phyloP scores from a whole-genome alignment of 1,139 yeast species.

The Candida dubliniensis region DNA sequence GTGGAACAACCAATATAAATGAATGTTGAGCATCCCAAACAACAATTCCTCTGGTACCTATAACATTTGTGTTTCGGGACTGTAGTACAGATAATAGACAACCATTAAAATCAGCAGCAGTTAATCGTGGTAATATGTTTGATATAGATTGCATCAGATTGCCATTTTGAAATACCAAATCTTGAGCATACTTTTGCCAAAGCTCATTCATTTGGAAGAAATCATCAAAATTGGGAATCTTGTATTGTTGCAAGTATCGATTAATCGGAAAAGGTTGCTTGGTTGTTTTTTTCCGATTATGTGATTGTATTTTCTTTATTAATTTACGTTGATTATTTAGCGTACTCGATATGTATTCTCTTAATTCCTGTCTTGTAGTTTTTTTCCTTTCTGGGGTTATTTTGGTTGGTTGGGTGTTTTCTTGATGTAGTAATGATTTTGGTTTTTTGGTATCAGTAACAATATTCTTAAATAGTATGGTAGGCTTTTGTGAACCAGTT shows the following conservation, averaged over 20 bases:
- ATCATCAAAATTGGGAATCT: constrained; percentile 53
- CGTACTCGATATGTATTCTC: constrained; percentile 39
- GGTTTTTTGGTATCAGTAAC: constrained; percentile 13
- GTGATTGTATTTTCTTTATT: constrained; percentile 31
- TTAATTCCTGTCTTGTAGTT: constrained; percentile 47
- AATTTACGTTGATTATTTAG: constrained; percentile 39
- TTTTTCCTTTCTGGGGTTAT: constrained; percentile 20
- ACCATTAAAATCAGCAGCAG: constrained; percentile 86
- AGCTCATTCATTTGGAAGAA: constrained; percentile 52
- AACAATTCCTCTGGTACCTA: constrained; percentile 76
- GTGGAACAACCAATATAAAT: constrained; percentile 63
- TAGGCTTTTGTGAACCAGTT: constrained; percentile 61
- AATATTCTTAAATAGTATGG: constrained; percentile 35
- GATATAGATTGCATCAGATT: constrained; percentile 18
- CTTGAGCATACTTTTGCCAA: constrained; percentile 64
- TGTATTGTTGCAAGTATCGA: constrained; percentile 30
- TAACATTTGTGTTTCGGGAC: constrained; percentile 55
- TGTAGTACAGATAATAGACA: constrained; percentile 60
- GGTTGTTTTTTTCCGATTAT: constrained; percentile 19
- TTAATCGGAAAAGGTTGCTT: constrained; percentile 27
- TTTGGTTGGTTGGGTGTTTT: constrained; percentile 9
- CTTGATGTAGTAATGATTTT: constrained; percentile 21
- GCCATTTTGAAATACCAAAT: constrained; percentile 44
- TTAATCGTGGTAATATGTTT: constrained; percentile 51
- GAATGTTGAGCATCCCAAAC: constrained; percentile 83